Evolutionary conservation across 139 green algal species (phyloP).

Genomic region (Coccomyxa sp.): DNA sequence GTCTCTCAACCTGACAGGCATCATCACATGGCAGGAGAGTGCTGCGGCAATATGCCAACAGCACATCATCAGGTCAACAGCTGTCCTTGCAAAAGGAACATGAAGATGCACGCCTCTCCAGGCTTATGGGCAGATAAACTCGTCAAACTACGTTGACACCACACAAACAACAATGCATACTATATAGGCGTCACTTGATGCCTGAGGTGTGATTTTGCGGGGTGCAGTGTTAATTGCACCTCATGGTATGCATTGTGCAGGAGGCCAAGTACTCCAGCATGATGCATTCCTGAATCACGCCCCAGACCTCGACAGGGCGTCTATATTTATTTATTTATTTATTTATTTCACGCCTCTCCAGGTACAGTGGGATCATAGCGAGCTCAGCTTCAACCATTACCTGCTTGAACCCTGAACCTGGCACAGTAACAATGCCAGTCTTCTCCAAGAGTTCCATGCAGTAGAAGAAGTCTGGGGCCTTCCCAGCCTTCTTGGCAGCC

Average conservation of each 20-base stretch:
- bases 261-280: too few species aligned
- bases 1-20: not conserved
- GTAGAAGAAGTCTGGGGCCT: constrained; percentile 91
- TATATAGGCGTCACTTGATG: too few species aligned
- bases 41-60: not conserved
- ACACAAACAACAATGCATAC: too few species aligned
- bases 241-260: too few species aligned
- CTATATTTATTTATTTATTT: too few species aligned
- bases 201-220: not conserved
- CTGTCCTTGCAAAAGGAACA: too few species aligned
- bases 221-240: not conserved
- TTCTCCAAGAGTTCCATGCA: constrained; percentile 81
- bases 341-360: too few species aligned
- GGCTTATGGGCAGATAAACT: too few species aligned
- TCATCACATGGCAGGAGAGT: not conserved
- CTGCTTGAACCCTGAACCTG: constrained; percentile 87
- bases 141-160: too few species aligned
- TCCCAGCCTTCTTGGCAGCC: constrained; percentile 63
- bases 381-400: not conserved
- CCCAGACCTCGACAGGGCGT: too few species aligned
- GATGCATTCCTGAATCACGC: too few species aligned
- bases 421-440: constrained; percentile 91
- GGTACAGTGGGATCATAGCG: not conserved
- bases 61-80: not conserved
- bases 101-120: too few species aligned